phyloP scores from a whole-genome alignment of 306 rosid genomes.

The Abrus precatorius region DNA sequence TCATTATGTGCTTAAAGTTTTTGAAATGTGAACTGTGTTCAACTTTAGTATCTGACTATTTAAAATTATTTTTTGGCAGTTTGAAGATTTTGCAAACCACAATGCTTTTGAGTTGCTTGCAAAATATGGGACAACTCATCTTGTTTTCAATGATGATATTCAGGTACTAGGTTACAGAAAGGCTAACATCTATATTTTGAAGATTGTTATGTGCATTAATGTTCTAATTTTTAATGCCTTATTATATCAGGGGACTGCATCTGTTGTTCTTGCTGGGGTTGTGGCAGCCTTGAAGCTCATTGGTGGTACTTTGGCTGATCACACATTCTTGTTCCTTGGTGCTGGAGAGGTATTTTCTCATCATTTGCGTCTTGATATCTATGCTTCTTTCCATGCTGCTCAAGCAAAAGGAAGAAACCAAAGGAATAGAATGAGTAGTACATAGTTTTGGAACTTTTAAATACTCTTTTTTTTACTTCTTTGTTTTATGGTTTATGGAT shows the following conservation, averaged over 20 bases:
- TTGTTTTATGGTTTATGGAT: not conserved
- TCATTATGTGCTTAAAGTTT: not conserved
- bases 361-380: not conserved
- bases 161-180: constrained; percentile 17
- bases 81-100: constrained; percentile 32
- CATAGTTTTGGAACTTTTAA: not conserved
- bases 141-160: constrained; percentile 27
- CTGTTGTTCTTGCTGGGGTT: constrained; percentile 31
- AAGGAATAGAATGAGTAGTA: not conserved
- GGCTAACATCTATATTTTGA: not conserved
- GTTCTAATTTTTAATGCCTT: not conserved
- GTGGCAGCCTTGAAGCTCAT: constrained; percentile 35
- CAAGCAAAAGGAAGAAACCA: not conserved
- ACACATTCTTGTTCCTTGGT: constrained; percentile 32
- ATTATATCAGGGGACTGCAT: constrained; percentile 21
- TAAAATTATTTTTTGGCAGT: not conserved
- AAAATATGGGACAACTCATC: constrained; percentile 33
- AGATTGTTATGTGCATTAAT: not conserved
- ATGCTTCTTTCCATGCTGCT: not conserved
- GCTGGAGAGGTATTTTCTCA: constrained; percentile 16
- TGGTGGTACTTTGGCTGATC: not conserved
- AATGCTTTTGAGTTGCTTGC: constrained; percentile 33
- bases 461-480: not conserved
- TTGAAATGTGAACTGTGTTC: not conserved
- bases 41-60: not conserved